A percentile compares a stretch with the other conserved stretches of the same genome.
Conservation (phyloP, 202 grass and related monocot species). For the Dendrocalamus latiflorus region DNA sequence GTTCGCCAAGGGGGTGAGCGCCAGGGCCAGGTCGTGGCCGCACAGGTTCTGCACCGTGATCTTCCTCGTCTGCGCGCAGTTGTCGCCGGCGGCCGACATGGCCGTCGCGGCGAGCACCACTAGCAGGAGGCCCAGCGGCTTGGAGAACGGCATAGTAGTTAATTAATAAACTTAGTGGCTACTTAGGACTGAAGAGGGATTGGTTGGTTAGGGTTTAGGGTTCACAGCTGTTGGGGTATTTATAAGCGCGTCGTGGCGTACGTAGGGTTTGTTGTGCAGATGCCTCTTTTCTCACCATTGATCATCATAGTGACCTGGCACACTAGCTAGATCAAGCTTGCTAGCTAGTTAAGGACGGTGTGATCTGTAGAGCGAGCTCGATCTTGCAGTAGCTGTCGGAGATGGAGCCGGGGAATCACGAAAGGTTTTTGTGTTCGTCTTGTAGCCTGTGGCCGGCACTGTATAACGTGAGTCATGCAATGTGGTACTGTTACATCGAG, state of each 20-base stretch:
- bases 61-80: background rate
- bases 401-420: background rate
- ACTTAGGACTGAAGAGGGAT: background rate
- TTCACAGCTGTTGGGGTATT: background rate
- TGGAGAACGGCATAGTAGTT: constrained; percentile 5
- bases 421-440: background rate
- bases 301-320: background rate
- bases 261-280: too few species aligned
- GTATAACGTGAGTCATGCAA: background rate
- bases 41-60: constrained; percentile 33
- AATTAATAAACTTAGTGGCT: background rate
- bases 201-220: background rate
- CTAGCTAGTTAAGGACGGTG: background rate
- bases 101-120: background rate
- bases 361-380: background rate
- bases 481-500: background rate
- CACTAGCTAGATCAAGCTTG: background rate
- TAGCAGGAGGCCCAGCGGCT: background rate
- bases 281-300: background rate
- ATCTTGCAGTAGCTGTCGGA: background rate
- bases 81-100: background rate
- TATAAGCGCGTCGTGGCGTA: background rate
- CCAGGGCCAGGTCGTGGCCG: background rate
- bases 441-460: background rate
- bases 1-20: background rate